A percentile compares a stretch with the other conserved stretches of the same genome.
Conservation (phyloP, 2,329 filamentous ascomycete genomes). For the Apiospora saccharicola region DNA sequence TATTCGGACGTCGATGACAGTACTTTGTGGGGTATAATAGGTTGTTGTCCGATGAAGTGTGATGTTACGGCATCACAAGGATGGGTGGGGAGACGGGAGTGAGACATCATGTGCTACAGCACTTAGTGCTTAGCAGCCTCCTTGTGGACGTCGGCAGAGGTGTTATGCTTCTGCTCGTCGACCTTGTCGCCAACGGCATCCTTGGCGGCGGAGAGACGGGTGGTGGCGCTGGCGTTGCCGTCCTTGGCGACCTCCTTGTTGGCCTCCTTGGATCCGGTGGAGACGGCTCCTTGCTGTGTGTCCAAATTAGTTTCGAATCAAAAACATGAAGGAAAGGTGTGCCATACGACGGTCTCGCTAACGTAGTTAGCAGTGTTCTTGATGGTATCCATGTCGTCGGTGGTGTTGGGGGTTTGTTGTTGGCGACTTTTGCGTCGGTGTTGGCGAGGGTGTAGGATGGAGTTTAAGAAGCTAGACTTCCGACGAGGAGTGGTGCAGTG, state of each 20-base stretch:
- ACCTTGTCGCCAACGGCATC: constrained; percentile 57
- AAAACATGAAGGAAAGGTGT: too few species aligned
- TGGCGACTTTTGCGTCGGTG: constrained; percentile 1
- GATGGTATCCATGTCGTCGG: constrained; percentile 57
- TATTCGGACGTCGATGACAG: neutral
- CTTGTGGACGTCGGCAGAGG: constrained; percentile 45
- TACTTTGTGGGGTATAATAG: neutral
- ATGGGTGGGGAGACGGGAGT: neutral
- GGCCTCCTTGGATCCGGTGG: constrained; percentile 69
- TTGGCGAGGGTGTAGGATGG: neutral
- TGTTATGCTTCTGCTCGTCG: constrained; percentile 47
- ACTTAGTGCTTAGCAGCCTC: constrained; percentile 46
- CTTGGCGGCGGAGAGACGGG: constrained; percentile 59
- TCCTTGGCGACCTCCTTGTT: constrained; percentile 76
- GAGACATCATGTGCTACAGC: neutral
- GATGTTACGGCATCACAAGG: neutral
- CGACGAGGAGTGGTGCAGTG: neutral
- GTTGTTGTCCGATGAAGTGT: neutral
- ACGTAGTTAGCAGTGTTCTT: constrained; percentile 75
- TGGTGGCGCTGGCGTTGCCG: constrained; percentile 57
- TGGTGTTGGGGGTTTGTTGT: constrained; percentile 7
- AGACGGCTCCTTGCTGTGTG: constrained; percentile 45
- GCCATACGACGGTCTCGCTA: constrained; percentile 59
- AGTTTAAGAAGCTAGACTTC: neutral
- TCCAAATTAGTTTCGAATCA: too few species aligned